A percentile compares a stretch with the other conserved stretches of the same genome.
phyloP scores from a whole-genome alignment of 1,284 basidiomycete species.

The Malassezia yamatoensis region DNA sequence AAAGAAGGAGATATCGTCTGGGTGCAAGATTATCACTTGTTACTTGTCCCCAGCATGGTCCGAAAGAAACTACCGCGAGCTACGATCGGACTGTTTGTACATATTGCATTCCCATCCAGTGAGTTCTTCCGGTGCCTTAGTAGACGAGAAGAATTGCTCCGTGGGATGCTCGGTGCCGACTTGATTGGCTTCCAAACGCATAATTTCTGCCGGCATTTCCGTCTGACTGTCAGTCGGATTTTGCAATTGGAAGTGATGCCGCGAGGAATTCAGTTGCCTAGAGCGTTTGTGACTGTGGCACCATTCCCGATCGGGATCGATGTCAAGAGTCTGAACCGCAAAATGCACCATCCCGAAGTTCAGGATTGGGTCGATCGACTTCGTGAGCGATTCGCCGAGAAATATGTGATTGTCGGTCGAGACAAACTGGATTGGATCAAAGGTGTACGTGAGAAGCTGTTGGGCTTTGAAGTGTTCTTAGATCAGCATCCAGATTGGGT shows the following conservation, averaged over 20 bases:
- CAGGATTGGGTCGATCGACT: constrained; percentile 68
- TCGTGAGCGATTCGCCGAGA: constrained; percentile 66
- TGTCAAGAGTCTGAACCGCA: constrained; percentile 60
- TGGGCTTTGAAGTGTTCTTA: constrained; percentile 72
- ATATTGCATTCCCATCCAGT: constrained; percentile 75
- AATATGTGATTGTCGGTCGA: constrained; percentile 73
- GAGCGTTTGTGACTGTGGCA: constrained; percentile 65
- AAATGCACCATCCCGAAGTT: constrained; percentile 67
- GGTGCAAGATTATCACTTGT: constrained; percentile 58
- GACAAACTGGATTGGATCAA: constrained; percentile 80
- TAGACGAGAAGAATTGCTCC: constrained; percentile 53
- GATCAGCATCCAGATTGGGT: constrained; percentile 67
- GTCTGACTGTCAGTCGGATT: constrained; percentile 70
- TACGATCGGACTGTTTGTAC: constrained; percentile 76
- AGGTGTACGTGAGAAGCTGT: constrained; percentile 70
- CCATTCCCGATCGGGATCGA: constrained; percentile 85
- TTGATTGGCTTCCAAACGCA: constrained; percentile 75
- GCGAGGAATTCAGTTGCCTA: constrained; percentile 61
- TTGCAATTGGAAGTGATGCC: constrained; percentile 69
- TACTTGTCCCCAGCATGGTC: constrained; percentile 68
- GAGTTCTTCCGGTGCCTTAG: constrained; percentile 77
- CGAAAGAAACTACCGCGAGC: constrained; percentile 58
- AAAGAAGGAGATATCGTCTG: constrained; percentile 68
- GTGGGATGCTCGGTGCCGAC: constrained; percentile 65
- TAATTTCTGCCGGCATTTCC: constrained; percentile 51